phyloP scores from a whole-genome alignment of 139 green algal species.

The Chlamydomonas eustigma region DNA sequence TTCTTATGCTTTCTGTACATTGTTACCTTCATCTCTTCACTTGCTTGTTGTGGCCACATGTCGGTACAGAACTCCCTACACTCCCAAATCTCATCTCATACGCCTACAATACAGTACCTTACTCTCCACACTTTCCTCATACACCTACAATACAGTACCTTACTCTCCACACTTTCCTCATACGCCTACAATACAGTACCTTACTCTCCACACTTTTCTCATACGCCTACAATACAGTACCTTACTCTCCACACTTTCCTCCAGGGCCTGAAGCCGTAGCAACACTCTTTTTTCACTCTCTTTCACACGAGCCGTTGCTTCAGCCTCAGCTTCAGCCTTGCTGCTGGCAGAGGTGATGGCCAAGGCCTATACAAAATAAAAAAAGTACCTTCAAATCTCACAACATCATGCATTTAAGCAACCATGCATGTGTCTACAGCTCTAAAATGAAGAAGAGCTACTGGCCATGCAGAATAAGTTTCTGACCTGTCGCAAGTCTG shows the following conservation, averaged over 20 bases:
- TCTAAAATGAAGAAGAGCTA: background rate
- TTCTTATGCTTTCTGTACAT: too few species aligned
- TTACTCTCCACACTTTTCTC: conserved; percentile 8
- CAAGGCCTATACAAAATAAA: too few species aligned
- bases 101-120: too few species aligned
- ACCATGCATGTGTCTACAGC: too few species aligned
- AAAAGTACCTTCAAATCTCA: too few species aligned
- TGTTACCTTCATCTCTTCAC: too few species aligned
- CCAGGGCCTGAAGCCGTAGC: conserved; percentile 16
- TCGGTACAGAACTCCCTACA: background rate
- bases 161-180: conserved; percentile 9
- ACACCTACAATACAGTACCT: too few species aligned
- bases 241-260: conserved; percentile 7
- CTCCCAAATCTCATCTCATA: background rate
- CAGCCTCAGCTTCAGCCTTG: conserved; percentile 27
- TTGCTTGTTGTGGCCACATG: too few species aligned
- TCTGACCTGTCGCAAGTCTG: background rate
- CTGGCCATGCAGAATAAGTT: too few species aligned
- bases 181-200: background rate
- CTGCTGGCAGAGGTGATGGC: conserved; percentile 15
- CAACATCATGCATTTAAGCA: too few species aligned
- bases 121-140: conserved; percentile 8
- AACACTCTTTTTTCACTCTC: conserved; percentile 33
- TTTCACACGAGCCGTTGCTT: conserved; percentile 21
- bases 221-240: background rate